Evolutionary conservation across 2,329 filamentous ascomycete genomes (phyloP).

Genomic region (Aspergillus quadricinctus): DNA sequence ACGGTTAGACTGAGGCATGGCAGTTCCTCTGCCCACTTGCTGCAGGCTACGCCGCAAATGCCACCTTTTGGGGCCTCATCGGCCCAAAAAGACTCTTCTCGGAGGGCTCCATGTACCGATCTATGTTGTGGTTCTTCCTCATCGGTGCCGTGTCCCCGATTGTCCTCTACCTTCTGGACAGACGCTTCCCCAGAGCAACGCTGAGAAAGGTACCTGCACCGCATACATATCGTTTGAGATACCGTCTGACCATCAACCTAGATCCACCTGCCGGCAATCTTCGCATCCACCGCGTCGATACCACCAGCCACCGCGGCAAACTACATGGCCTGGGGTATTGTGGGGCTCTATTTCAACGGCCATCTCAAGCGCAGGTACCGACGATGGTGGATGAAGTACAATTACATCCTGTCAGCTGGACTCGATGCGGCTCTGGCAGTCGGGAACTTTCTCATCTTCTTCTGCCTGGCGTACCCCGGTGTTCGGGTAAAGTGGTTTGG

Average conservation of each 20-base stretch:
- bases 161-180: constrained; percentile 52
- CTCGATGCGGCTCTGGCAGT: constrained; percentile 46
- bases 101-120: constrained; percentile 54
- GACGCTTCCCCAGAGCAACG: constrained; percentile 55
- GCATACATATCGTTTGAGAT: background rate
- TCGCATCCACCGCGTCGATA: constrained; percentile 29
- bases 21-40: constrained; percentile 2
- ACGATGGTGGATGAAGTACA: constrained; percentile 70
- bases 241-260: constrained; percentile 5
- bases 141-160: constrained; percentile 59
- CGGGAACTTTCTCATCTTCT: constrained; percentile 24
- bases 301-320: constrained; percentile 65
- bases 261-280: constrained; percentile 12
- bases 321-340: constrained; percentile 63
- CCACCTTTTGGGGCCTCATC: constrained; percentile 60
- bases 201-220: constrained; percentile 51
- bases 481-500: constrained; percentile 3
- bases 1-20: background rate
- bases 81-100: constrained; percentile 64
- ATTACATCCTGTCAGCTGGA: constrained; percentile 66
- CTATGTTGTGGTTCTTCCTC: constrained; percentile 65
- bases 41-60: constrained; percentile 1
- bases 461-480: constrained; percentile 23
- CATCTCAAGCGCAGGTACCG: constrained; percentile 56
- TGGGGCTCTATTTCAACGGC: constrained; percentile 62